A percentile compares a stretch with the other conserved stretches of the same genome.
phyloP scores from a whole-genome alignment of 2,329 filamentous ascomycete genomes.

The Botryotinia calthae region DNA sequence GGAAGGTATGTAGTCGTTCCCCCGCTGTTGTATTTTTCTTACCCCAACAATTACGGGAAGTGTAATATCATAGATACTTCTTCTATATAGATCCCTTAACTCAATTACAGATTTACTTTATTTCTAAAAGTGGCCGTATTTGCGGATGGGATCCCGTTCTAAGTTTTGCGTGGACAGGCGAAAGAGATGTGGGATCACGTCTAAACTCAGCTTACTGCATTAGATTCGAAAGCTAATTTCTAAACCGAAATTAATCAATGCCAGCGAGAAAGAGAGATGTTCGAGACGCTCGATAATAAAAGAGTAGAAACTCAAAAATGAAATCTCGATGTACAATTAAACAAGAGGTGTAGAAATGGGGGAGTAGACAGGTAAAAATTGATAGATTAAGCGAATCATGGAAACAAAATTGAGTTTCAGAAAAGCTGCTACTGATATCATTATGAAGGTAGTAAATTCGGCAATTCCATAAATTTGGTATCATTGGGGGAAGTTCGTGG shows the following conservation, averaged over 20 bases:
- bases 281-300: neutral
- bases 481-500: neutral
- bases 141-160: neutral
- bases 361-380: neutral
- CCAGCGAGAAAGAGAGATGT: neutral
- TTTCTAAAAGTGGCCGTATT: neutral
- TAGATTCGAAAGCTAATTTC: neutral
- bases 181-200: neutral
- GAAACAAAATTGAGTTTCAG: neutral
- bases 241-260: rapidly evolving
- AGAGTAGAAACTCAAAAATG: neutral
- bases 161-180: neutral
- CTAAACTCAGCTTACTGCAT: neutral
- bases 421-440: neutral
- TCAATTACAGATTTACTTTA: neutral
- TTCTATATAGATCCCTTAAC: neutral
- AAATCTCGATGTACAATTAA: neutral
- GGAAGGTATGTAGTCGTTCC: neutral
- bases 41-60: neutral
- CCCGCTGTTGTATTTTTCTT: neutral
- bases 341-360: neutral
- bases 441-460: neutral
- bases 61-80: neutral
- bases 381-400: neutral
- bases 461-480: neutral